Evolutionary conservation across 139 green algal genomes (phyloP).

Genomic region (Closterium sp.): DNA sequence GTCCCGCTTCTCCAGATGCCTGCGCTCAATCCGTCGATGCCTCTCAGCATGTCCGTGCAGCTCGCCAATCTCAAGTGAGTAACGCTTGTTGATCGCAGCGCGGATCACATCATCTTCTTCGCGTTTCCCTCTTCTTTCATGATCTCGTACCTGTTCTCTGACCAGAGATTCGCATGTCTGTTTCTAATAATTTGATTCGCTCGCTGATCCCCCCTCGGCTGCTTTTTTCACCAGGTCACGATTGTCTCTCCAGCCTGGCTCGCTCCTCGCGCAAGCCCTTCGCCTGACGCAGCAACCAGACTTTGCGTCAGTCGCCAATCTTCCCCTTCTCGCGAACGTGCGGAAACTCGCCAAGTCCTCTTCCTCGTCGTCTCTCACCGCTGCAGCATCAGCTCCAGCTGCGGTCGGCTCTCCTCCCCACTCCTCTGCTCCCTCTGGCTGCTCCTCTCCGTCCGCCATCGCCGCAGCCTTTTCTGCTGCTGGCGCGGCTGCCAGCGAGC

Average conservation of each 20-base stretch:
- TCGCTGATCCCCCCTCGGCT: neutral
- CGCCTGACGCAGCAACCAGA: neutral
- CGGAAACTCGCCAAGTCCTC: neutral
- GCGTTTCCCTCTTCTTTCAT: neutral
- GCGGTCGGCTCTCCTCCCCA: neutral
- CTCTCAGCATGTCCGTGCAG: neutral
- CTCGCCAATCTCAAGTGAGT: neutral
- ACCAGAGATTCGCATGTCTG: no score
- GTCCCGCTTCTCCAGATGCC: neutral
- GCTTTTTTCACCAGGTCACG: neutral
- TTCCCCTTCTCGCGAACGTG: neutral
- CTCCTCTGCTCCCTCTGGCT: neutral
- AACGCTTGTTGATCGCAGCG: neutral
- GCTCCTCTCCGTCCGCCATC: neutral
- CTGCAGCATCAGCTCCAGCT: neutral
- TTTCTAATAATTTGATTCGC: neutral
- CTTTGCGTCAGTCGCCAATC: neutral
- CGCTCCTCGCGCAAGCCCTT: neutral
- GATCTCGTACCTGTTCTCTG: neutral
- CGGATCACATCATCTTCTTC: no score
- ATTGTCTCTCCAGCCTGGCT: neutral
- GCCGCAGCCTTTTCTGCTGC: neutral
- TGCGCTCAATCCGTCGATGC: neutral
- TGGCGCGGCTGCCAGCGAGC: neutral
- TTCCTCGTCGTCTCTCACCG: neutral